These are phyloP conservation scores for Ustilago shanxiensis DNA, from an alignment of 1,284 basidiomycete genomes.

Conservation along the genomic window DNA sequence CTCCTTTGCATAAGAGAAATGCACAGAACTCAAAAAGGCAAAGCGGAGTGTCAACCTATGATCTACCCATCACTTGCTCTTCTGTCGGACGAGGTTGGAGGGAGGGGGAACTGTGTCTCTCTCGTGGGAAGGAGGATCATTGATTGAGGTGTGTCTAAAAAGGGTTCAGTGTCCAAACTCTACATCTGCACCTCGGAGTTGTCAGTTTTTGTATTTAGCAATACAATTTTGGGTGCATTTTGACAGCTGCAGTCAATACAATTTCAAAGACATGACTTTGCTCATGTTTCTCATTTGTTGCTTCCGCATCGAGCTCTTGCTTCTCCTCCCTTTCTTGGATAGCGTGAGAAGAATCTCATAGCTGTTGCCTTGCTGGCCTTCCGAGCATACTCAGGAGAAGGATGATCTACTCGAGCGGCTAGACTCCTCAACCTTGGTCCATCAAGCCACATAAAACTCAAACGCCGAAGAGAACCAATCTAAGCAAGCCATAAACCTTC, in stretches of 20 bases:
- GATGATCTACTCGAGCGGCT: no score
- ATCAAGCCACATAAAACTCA: no score
- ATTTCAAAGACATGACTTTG: neutral
- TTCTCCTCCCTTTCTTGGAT: neutral
- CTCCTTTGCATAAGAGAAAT: neutral
- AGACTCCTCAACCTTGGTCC: no score
- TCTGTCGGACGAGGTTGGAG: neutral
- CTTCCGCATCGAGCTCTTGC: constrained; percentile 4
- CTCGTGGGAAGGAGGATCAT: constrained; percentile 16
- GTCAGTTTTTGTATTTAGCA: neutral
- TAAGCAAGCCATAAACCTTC: neutral
- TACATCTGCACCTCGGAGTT: constrained; percentile 26
- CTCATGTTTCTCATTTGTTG: neutral
- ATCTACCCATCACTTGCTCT: constrained; percentile 20
- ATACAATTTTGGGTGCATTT: neutral
- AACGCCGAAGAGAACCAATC: no score
- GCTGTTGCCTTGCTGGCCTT: no score
- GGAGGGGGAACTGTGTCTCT: constrained; percentile 14
- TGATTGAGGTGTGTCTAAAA: constrained; percentile 6
- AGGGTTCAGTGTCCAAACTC: constrained; percentile 10
- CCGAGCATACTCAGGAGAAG: no score
- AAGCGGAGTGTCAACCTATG: constrained; percentile 18
- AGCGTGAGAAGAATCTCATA: no score
- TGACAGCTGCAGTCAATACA: constrained; percentile 6
- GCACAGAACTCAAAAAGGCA: constrained; percentile 1